These are phyloP conservation scores for Kewa caespitosa DNA, from an alignment of 179 eudicot species.

Conservation along the genomic window DNA sequence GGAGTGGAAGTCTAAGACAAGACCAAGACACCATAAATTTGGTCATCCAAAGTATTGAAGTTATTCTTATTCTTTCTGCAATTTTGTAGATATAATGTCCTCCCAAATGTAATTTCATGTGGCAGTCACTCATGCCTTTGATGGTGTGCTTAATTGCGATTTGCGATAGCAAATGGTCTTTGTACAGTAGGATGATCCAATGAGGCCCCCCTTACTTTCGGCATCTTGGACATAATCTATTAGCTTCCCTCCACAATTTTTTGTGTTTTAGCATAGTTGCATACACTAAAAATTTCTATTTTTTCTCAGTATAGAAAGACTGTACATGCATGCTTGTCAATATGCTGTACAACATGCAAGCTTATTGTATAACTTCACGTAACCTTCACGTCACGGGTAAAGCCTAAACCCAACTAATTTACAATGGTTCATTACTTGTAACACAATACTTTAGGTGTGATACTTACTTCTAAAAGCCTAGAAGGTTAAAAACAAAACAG, in stretches of 20 bases:
- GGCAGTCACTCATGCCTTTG: constrained; percentile 2
- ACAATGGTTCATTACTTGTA: no score
- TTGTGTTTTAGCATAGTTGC: no score
- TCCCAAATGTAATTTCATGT: neutral
- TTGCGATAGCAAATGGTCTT: neutral
- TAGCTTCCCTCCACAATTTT: no score
- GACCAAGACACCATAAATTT: constrained; percentile 1
- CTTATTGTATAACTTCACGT: no score
- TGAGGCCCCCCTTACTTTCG: no score
- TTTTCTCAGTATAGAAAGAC: neutral
- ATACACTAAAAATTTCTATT: no score
- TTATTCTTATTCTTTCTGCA: neutral
- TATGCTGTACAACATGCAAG: constrained; percentile 23
- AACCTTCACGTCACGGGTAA: no score
- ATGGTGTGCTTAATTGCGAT: constrained; percentile 9
- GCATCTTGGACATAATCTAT: no score
- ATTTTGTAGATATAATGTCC: constrained; percentile 16
- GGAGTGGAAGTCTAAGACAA: constrained; percentile 61
- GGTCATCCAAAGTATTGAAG: neutral
- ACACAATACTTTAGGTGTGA: no score
- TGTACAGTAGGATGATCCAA: constrained; percentile 19
- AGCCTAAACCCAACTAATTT: no score
- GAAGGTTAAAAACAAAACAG: no score
- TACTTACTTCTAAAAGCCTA: no score
- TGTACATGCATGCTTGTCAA: constrained; percentile 17